Evolutionary conservation across 1,284 basidiomycete species (phyloP).

Genomic region (Trametes hirsuta): DNA sequence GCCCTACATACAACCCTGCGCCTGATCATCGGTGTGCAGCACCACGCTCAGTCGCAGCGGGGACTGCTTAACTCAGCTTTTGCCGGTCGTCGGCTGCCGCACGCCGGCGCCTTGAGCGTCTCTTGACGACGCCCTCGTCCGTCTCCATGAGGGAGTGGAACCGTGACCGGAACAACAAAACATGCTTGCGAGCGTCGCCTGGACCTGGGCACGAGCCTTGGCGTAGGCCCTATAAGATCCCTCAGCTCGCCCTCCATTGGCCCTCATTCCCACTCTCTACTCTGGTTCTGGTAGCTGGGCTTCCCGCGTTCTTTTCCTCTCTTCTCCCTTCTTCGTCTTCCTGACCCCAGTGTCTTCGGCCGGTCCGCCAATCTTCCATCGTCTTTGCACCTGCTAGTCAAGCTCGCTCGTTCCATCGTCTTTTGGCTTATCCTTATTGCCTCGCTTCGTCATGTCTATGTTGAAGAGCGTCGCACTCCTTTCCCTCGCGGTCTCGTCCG

Average conservation of each 20-base stretch:
- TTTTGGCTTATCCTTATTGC: slow-evolving; percentile 6
- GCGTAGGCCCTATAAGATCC: slow-evolving; percentile 2
- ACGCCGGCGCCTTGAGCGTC: slow-evolving; percentile 1
- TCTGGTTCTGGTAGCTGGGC: slow-evolving; percentile 17
- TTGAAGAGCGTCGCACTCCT: slow-evolving; percentile 11
- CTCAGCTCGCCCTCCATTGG: not conserved
- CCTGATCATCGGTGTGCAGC: too few species aligned
- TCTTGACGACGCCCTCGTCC: slow-evolving; percentile 1
- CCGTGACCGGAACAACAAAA: not conserved
- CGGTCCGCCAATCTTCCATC: slow-evolving; percentile 12
- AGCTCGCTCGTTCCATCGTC: slow-evolving; percentile 6
- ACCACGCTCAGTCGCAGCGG: not conserved
- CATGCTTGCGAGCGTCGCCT: not conserved
- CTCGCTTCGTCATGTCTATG: slow-evolving; percentile 1
- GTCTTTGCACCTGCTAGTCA: not conserved
- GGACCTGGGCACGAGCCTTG: not conserved
- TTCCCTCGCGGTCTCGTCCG: slow-evolving; percentile 12
- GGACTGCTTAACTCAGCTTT: slow-evolving; percentile 3
- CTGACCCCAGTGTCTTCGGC: slow-evolving; percentile 7
- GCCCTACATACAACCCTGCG: too few species aligned
- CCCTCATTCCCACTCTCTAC: slow-evolving; percentile 7
- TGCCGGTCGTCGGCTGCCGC: slow-evolving; percentile 3
- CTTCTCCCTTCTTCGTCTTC: slow-evolving; percentile 5
- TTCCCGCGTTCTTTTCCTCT: slow-evolving; percentile 6
- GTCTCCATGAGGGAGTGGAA: slow-evolving; percentile 2